phyloP scores from a whole-genome alignment of 2,329 filamentous ascomycete genomes.

The Cercospora canescens region DNA sequence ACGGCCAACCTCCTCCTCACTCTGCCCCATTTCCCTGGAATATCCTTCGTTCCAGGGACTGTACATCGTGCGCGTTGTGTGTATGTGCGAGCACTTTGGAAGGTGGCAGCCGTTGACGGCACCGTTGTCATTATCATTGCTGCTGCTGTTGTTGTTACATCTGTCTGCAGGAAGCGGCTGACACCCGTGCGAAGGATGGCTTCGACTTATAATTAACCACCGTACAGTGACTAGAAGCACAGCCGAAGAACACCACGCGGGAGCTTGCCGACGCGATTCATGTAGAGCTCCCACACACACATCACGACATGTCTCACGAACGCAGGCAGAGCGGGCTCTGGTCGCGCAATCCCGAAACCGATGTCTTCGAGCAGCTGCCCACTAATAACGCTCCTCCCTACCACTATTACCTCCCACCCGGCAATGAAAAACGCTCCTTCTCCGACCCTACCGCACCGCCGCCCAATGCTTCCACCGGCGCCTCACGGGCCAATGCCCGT shows the following conservation, averaged over 20 bases:
- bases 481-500: conserved; percentile 10
- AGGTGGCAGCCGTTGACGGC: not conserved
- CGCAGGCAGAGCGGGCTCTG: conserved; percentile 35
- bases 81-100: not conserved
- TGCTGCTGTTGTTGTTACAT: too few relatives aligned
- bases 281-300: not conserved
- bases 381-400: conserved; percentile 25
- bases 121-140: too few relatives aligned
- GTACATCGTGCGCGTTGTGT: not conserved
- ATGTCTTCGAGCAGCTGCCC: conserved; percentile 27
- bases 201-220: not conserved
- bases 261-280: not conserved
- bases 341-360: conserved; percentile 26
- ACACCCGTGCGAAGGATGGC: not conserved
- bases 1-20: not conserved
- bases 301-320: conserved; percentile 23
- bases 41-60: not conserved
- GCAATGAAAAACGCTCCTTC: conserved; percentile 29
- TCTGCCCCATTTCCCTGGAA: not conserved
- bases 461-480: conserved; percentile 12
- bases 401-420: conserved; percentile 34
- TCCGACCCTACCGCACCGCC: conserved; percentile 28
- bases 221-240: not conserved
- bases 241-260: not conserved
- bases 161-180: not conserved